phyloP scores from a whole-genome alignment of 768 basidiomycete genomes.

The Stropharia rugosoannulata region DNA sequence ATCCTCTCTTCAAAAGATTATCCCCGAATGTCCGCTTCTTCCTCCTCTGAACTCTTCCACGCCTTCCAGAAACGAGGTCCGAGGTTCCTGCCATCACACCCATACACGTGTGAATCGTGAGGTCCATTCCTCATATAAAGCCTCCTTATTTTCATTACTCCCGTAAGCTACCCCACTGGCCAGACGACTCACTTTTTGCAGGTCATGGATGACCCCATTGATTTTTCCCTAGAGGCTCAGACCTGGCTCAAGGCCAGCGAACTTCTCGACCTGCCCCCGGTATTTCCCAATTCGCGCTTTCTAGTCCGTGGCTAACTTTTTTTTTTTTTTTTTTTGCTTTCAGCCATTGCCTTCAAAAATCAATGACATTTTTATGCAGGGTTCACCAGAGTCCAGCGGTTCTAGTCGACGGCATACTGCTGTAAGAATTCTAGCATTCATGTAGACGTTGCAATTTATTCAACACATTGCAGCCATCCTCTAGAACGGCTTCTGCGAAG shows the following conservation, averaged over 20 bases:
- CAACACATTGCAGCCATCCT: neutral
- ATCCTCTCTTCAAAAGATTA: constrained; percentile 21
- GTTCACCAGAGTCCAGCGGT: constrained; percentile 8
- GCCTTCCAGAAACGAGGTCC: constrained; percentile 30
- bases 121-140: constrained; percentile 24
- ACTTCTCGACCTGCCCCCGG: constrained; percentile 18
- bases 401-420: constrained; percentile 3
- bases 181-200: constrained; percentile 11
- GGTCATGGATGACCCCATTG: constrained; percentile 29
- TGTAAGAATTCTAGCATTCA: neutral
- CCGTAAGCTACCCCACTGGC: constrained; percentile 10
- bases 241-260: constrained; percentile 47
- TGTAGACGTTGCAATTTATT: neutral
- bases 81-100: constrained; percentile 29
- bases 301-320: neutral
- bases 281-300: constrained; percentile 1
- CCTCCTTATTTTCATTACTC: constrained; percentile 13
- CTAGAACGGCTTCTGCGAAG: no score
- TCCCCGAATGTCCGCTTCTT: constrained; percentile 15
- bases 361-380: constrained; percentile 17
- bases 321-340: neutral
- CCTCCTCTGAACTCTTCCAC: constrained; percentile 24
- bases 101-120: constrained; percentile 46
- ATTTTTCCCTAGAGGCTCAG: constrained; percentile 44
- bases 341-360: constrained; percentile 17